These are phyloP conservation scores for Dimocarpus longan DNA, from an alignment of 345 rosid genomes.

Conservation along the genomic window DNA sequence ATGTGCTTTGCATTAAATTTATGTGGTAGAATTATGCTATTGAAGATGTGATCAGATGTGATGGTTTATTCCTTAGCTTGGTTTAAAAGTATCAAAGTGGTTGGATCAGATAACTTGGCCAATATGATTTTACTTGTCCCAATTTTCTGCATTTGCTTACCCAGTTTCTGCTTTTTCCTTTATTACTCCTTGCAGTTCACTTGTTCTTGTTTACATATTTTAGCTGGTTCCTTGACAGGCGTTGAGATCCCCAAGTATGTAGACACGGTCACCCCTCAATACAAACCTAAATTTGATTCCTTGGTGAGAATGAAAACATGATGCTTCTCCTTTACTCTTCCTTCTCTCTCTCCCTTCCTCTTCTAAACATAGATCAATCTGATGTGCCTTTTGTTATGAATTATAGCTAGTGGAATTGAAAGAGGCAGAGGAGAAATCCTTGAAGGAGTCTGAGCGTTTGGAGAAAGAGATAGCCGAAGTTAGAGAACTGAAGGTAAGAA, in stretches of 20 bases:
- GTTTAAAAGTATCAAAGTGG: neutral
- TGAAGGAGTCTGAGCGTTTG: slow-evolving; percentile 75
- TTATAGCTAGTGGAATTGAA: slow-evolving; percentile 82
- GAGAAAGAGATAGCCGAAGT: slow-evolving; percentile 90
- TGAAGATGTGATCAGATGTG: neutral
- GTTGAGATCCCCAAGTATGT: slow-evolving; percentile 83
- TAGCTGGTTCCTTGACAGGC: slow-evolving; percentile 50
- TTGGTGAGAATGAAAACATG: slow-evolving; percentile 56
- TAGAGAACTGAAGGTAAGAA: slow-evolving; percentile 80
- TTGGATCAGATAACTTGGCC: neutral
- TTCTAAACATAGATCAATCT: neutral
- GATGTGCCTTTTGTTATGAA: slow-evolving; percentile 4
- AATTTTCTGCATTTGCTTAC: neutral
- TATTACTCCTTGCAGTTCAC: neutral
- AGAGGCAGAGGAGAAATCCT: slow-evolving; percentile 84
- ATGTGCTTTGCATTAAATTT: neutral
- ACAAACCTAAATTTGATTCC: slow-evolving; percentile 89
- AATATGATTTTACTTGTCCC: neutral
- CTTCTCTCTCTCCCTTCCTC: neutral
- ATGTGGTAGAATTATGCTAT: neutral
- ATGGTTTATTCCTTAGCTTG: neutral
- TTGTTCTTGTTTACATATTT: neutral
- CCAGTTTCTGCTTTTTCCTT: neutral
- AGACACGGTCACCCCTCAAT: slow-evolving; percentile 87
- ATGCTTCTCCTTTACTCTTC: slow-evolving; percentile 11